These are phyloP conservation scores for Urochloa ruziziensis DNA, from an alignment of 176 grass and related monocot species.

Conservation along the genomic window DNA sequence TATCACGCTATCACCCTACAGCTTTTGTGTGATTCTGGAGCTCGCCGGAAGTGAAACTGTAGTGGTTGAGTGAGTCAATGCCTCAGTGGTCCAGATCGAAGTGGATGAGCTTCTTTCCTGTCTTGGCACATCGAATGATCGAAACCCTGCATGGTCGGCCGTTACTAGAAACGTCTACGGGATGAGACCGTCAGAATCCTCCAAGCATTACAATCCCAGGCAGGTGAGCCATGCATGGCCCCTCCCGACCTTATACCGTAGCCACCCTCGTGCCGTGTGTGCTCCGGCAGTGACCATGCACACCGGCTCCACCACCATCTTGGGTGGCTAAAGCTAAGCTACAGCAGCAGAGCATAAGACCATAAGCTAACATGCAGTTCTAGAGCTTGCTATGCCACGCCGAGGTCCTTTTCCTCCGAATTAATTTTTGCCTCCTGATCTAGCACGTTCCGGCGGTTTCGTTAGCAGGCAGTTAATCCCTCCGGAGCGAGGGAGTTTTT, in stretches of 20 bases:
- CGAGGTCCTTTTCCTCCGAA: constrained; percentile 5
- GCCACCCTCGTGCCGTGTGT: not conserved
- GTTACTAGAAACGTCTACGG: constrained; percentile 30
- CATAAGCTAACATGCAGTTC: not conserved
- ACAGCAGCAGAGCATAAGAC: too few species aligned
- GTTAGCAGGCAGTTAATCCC: not conserved
- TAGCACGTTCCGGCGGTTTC: constrained; percentile 45
- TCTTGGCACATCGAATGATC: too few species aligned
- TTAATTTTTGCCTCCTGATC: not conserved
- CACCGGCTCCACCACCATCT: constrained; percentile 5
- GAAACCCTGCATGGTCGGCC: not conserved
- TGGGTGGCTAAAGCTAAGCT: not conserved
- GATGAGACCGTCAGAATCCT: not conserved
- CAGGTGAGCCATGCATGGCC: not conserved
- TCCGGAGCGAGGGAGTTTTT: not conserved
- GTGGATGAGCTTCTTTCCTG: not conserved
- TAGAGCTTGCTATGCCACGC: not conserved
- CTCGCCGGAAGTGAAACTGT: not conserved
- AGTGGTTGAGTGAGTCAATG: not conserved
- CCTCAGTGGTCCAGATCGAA: not conserved
- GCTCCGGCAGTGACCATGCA: not conserved
- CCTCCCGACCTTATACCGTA: not conserved
- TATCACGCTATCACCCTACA: not conserved
- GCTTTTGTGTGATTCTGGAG: constrained; percentile 18
- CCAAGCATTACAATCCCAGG: not conserved